phyloP scores from a whole-genome alignment of 768 basidiomycete genomes.

The Kwoniella europaea region DNA sequence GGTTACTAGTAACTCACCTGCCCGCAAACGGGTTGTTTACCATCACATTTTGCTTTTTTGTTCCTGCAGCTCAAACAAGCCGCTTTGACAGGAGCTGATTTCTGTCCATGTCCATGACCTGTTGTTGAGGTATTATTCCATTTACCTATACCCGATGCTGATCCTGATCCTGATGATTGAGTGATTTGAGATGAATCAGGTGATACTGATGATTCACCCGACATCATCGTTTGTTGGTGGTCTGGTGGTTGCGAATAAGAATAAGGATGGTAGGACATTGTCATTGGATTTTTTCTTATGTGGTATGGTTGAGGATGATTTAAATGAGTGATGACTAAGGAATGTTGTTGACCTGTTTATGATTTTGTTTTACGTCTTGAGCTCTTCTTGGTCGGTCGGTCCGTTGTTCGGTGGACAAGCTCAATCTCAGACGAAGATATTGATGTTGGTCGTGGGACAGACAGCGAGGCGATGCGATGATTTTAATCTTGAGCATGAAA shows the following conservation, averaged over 20 bases:
- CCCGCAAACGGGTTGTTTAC: slow-evolving; percentile 51
- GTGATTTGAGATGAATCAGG: not conserved
- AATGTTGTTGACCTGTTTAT: not conserved
- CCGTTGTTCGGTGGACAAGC: too few relatives aligned
- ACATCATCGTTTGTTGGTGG: not conserved
- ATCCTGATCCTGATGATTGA: not conserved
- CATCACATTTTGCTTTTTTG: slow-evolving; percentile 57
- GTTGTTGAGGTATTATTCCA: not conserved
- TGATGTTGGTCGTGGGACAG: too few relatives aligned
- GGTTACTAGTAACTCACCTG: slow-evolving; percentile 36
- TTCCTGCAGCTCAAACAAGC: slow-evolving; percentile 55
- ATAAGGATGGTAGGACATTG: slow-evolving; percentile 26
- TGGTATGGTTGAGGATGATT: too few relatives aligned
- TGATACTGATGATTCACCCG: too few relatives aligned
- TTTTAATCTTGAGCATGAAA: too few relatives aligned
- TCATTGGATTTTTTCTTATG: not conserved
- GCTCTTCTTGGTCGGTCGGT: too few relatives aligned
- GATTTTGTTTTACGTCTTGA: too few relatives aligned
- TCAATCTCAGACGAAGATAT: too few relatives aligned
- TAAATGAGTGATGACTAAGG: not conserved
- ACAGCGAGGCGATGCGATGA: too few relatives aligned
- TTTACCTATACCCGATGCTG: slow-evolving; percentile 19
- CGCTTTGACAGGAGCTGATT: slow-evolving; percentile 50
- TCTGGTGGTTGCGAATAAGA: slow-evolving; percentile 8
- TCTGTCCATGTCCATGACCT: slow-evolving; percentile 2